Evolutionary conservation across 2,329 filamentous ascomycete genomes (phyloP).

Genomic region (Penicillium italicum): DNA sequence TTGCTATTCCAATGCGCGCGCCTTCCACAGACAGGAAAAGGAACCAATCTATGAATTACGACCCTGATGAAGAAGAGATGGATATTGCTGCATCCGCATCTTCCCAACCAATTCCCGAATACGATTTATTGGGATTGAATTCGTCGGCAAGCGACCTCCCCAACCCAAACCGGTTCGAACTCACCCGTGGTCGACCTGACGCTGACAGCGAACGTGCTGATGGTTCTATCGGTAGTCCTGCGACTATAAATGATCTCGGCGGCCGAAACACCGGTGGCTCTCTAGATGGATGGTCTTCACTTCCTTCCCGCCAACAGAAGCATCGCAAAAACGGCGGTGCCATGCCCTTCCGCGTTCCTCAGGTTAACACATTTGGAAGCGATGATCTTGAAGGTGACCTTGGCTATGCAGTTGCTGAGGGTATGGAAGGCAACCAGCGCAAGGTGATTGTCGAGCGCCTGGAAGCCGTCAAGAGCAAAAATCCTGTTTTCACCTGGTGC

Average conservation of each 20-base stretch:
- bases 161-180: constrained; percentile 71
- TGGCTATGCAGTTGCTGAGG: constrained; percentile 89
- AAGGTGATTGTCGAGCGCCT: constrained; percentile 96
- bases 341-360: constrained; percentile 38
- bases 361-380: constrained; percentile 52
- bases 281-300: constrained; percentile 37
- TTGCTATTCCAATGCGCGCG: constrained; percentile 83
- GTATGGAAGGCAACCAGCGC: constrained; percentile 83
- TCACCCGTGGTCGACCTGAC: constrained; percentile 47
- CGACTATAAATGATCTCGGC: constrained; percentile 30
- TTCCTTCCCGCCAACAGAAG: constrained; percentile 35
- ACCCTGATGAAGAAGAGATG: constrained; percentile 75
- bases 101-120: constrained; percentile 48
- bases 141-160: constrained; percentile 60
- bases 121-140: constrained; percentile 68
- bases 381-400: constrained; percentile 88
- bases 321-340: constrained; percentile 37
- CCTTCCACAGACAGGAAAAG: constrained; percentile 81
- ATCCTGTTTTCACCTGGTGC: constrained; percentile 98
- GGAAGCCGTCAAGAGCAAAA: constrained; percentile 91
- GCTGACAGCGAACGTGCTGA: constrained; percentile 31
- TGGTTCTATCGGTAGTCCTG: constrained; percentile 37
- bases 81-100: constrained; percentile 75
- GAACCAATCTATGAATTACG: constrained; percentile 52
- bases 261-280: constrained; percentile 34